Conservation (phyloP, 306 rosid species). For the Vicia villosa region DNA sequence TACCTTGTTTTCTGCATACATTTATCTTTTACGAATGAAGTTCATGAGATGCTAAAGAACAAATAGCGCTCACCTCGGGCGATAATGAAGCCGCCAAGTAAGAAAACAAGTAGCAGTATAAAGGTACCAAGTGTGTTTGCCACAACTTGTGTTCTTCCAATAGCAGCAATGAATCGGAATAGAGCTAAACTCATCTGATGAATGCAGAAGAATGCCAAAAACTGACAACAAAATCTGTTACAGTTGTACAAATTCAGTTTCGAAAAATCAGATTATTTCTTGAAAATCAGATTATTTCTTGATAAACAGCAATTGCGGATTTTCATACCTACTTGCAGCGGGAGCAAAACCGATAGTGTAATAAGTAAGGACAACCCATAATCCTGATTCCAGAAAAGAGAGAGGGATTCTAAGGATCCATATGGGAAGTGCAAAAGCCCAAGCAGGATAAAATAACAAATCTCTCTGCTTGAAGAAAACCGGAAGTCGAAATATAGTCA, state of each 20-base stretch:
- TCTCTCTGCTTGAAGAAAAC: conserved; percentile 79
- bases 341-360: conserved; percentile 85
- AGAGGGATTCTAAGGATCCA: conserved; percentile 73
- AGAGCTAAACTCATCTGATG: conserved; percentile 82
- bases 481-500: conserved; percentile 67
- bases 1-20: conserved; percentile 13
- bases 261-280: conserved; percentile 10
- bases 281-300: conserved; percentile 20
- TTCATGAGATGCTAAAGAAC: background rate
- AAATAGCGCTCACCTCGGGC: conserved; percentile 57
- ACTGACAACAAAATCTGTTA: conserved; percentile 75
- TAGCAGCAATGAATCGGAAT: conserved; percentile 78
- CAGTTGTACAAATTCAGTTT: conserved; percentile 13
- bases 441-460: conserved; percentile 60
- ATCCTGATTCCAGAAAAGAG: conserved; percentile 67
- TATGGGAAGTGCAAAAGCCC: conserved; percentile 81
- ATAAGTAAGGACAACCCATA: conserved; percentile 73
- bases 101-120: conserved; percentile 61
- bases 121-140: conserved; percentile 69
- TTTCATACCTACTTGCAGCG: conserved; percentile 66
- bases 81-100: conserved; percentile 88
- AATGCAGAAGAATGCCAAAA: conserved; percentile 72
- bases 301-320: background rate
- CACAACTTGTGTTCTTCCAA: conserved; percentile 75
- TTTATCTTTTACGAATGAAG: conserved; percentile 20